Base-by-base conservation (phyloP, 1,284 basidiomycete species). In the Tylopilus sp. region DNA sequence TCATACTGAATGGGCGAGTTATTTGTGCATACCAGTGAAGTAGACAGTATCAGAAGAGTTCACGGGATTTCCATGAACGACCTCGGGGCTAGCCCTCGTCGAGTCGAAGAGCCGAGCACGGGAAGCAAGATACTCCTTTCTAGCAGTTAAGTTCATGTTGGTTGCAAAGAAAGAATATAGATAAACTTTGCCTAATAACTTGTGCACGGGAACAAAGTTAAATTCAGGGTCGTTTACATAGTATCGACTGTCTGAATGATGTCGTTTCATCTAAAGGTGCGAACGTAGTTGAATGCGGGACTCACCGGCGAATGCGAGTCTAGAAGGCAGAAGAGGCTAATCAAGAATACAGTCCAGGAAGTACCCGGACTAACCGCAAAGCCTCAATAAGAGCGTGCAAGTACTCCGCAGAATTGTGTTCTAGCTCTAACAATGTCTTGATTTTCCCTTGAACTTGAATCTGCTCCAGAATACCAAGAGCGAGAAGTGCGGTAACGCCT, bases 31-130 rank as follows among this genome's bases (percentile, higher is more conserved):
- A 85, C 86, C 88, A 18, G 89, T 81, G 61, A 97, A 94, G 69
- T 95, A 97, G 33, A 97, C 92, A 0, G 96, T 98, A 67, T 99
- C 95, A 4, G 87, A 90, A 1, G 86, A 89, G 54, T 85, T 80
- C 19, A 79, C 72, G 0, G 93, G 92, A 52, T 82, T 82, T 7
- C 92, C 92, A 65, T 88, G 86, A 18, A 84, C 70, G 35, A 94
- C 78, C 36, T 79, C 65, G 1, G 79, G 79, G 49, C 82, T 85
- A 0, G 86, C 77, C 60, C 79, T 82, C 5, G 66, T 60, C 0
- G 88, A 76, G 60, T 97, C 72, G 62, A 98, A 90, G 2, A 93
- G 73, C 44, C 78, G 77, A 0, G 93, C 93, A n/a, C 96, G 81
- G 16, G 77, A 74, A 3, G 78, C 72, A 8, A 98, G 79, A 68